Percentiles rank a stretch among this genome's conserved stretches.
Conservation (phyloP, 2,329 filamentous ascomycete species). For the Westerdykella aurantiaca region DNA sequence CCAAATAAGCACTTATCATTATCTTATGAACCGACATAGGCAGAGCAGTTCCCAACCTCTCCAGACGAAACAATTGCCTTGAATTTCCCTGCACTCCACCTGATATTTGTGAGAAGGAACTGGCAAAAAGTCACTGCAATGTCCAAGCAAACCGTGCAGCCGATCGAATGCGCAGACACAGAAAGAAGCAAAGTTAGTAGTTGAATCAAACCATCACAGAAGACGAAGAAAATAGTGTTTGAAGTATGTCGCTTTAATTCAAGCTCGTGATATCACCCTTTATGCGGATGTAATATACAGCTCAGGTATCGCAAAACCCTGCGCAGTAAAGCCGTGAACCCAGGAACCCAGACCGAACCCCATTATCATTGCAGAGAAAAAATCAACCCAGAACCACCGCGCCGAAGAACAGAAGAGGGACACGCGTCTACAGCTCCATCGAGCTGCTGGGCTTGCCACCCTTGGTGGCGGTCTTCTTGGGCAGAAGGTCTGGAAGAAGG, state of each 20-base stretch:
- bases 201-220: too few species aligned
- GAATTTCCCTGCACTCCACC: too few species aligned
- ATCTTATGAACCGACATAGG: too few species aligned
- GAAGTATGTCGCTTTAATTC: constrained; percentile 32
- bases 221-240: neutral
- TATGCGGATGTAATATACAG: constrained; percentile 59
- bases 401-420: constrained; percentile 36
- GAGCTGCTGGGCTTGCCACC: constrained; percentile 75
- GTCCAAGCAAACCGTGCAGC: neutral
- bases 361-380: constrained; percentile 69
- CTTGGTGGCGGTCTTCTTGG: constrained; percentile 94
- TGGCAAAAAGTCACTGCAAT: too few species aligned
- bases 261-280: constrained; percentile 43
- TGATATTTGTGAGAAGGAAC: too few species aligned
- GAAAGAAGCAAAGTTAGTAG: neutral
- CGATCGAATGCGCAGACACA: neutral
- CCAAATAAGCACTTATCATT: too few species aligned
- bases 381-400: constrained; percentile 50
- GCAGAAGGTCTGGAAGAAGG: constrained; percentile 70
- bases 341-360: constrained; percentile 58
- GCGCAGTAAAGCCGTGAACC: constrained; percentile 47
- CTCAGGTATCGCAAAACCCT: constrained; percentile 47
- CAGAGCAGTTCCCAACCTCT: too few species aligned
- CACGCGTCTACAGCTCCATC: constrained; percentile 76
- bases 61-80: too few species aligned